Evolutionary conservation across 306 rosid species (phyloP), one percentile per base, ranked within the genome.

Genomic region (Cajanus cajan): DNA sequence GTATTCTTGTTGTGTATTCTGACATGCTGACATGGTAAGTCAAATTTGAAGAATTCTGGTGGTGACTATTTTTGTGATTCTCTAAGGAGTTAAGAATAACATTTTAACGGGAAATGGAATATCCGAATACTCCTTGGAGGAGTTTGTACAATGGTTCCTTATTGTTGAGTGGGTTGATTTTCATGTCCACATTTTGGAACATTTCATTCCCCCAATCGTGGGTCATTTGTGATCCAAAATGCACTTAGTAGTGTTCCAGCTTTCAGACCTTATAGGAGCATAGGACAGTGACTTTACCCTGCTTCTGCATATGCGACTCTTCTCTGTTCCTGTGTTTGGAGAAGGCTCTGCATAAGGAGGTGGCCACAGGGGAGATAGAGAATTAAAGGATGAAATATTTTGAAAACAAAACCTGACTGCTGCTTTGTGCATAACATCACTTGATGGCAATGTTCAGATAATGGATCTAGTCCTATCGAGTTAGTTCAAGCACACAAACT

Each of bases 161-260:
- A 34, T 44, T 41, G 55, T 71, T 55, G 33, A 70, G 77, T 62
- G 74, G 72, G 71, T 47, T 48, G 74, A 52, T 74, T 55, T n/a
- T 39, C 54, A 51, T 13, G 43, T 63, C 54, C 25, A 37, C 54
- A 19, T 40, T 40, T 16, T 16, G 50, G 34, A 61, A 61, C 9
- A 7, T 4, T n/a, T 12, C 4, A 12, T 14, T 31, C 67, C 10
- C 67, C 10, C 67, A 25, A 58, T 21, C 16, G 1, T 6, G 11
- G 22, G 67, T 31, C 41, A 28, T 31, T 13, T 13, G 40, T 59
- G 40, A 25, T 9, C 66, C 40, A 59, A 55, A 59, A 59, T 28
- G n/a, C 40, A 40, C 67, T 14, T 7, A 11, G n/a, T 57, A 24
- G 64, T 7, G 1, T 57, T 24, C 34, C 64, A 0, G 16, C 24